Conservation (phyloP, 495 filamentous ascomycete species). For the Penicillium ucsense region DNA sequence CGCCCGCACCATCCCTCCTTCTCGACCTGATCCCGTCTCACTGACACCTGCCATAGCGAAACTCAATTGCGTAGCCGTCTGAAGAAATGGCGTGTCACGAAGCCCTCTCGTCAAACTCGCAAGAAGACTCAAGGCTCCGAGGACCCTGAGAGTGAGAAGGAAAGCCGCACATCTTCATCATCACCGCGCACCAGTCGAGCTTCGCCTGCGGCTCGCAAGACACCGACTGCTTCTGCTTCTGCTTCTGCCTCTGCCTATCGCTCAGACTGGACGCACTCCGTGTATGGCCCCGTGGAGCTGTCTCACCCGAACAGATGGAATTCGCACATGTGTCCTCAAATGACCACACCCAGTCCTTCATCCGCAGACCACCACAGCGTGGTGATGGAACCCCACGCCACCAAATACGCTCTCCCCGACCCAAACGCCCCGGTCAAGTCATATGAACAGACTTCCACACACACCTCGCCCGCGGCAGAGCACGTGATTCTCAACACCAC, state of each 20-base stretch:
- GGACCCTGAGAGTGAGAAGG: constrained; percentile 19
- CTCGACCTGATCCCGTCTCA: neutral
- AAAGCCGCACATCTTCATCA: constrained; percentile 16
- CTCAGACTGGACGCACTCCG: constrained; percentile 7
- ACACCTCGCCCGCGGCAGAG: constrained; percentile 17
- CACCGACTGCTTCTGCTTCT: neutral
- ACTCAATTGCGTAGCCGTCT: constrained; percentile 38
- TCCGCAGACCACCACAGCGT: constrained; percentile 13
- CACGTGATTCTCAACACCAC: constrained; percentile 14
- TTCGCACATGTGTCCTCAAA: constrained; percentile 11
- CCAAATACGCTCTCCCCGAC: constrained; percentile 8
- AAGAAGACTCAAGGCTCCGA: constrained; percentile 26
- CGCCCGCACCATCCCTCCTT: neutral
- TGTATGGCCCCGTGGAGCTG: constrained; percentile 10
- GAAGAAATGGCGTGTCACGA: constrained; percentile 43
- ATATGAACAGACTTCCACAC: constrained; percentile 19
- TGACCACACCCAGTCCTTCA: constrained; percentile 17
- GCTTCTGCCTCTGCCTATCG: constrained; percentile 1
- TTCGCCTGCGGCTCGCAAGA: constrained; percentile 2
- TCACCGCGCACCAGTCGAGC: constrained; percentile 12
- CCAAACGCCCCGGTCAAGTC: constrained; percentile 16
- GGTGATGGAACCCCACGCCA: constrained; percentile 7
- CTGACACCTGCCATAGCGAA: constrained; percentile 18
- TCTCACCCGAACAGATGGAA: constrained; percentile 18
- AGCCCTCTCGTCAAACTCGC: constrained; percentile 37